Conservation (phyloP, 2,329 filamentous ascomycete genomes). For the Tolypocladium tundrense region DNA sequence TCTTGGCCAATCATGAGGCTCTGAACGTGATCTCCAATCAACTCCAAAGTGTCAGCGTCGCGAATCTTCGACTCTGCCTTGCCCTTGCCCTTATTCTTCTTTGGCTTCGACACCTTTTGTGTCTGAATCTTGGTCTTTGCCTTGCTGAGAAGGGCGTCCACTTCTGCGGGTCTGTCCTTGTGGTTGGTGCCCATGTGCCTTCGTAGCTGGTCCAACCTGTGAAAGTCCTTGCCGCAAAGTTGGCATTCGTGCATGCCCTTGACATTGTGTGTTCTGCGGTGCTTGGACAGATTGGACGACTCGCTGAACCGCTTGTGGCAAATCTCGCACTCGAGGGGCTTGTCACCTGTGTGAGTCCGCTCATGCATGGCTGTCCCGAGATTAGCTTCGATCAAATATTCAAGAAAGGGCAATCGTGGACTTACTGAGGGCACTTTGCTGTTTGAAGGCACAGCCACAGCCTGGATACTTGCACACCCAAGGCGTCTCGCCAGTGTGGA, state of each 20-base stretch:
- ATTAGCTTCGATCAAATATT: slow-evolving; percentile 7
- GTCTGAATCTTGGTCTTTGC: slow-evolving; percentile 5
- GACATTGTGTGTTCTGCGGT: slow-evolving; percentile 49
- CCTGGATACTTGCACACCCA: slow-evolving; percentile 41
- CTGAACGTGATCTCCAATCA: slow-evolving; percentile 1
- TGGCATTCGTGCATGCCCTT: slow-evolving; percentile 41
- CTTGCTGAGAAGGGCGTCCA: slow-evolving; percentile 8
- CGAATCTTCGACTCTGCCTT: background rate
- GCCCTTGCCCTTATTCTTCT: slow-evolving; percentile 2
- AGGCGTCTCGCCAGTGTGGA: slow-evolving; percentile 56
- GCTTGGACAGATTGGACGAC: slow-evolving; percentile 57
- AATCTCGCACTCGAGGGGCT: slow-evolving; percentile 47
- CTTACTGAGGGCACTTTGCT: slow-evolving; percentile 57
- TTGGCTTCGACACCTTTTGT: slow-evolving; percentile 6
- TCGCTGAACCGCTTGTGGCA: slow-evolving; percentile 53
- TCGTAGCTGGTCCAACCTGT: slow-evolving; percentile 49
- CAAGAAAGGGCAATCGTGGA: slow-evolving; percentile 2
- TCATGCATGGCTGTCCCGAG: slow-evolving; percentile 49
- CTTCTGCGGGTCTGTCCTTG: slow-evolving; percentile 13
- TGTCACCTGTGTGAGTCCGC: slow-evolving; percentile 55
- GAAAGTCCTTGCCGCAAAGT: slow-evolving; percentile 46
- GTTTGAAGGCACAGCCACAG: slow-evolving; percentile 51
- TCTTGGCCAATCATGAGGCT: background rate
- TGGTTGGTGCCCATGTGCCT: slow-evolving; percentile 35
- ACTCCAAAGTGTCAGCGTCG: background rate